Evolutionary conservation across 148 eudicot genomes (phyloP), one percentile per base, ranked within the genome.

Genomic region (Pharnaceum exiguum): DNA sequence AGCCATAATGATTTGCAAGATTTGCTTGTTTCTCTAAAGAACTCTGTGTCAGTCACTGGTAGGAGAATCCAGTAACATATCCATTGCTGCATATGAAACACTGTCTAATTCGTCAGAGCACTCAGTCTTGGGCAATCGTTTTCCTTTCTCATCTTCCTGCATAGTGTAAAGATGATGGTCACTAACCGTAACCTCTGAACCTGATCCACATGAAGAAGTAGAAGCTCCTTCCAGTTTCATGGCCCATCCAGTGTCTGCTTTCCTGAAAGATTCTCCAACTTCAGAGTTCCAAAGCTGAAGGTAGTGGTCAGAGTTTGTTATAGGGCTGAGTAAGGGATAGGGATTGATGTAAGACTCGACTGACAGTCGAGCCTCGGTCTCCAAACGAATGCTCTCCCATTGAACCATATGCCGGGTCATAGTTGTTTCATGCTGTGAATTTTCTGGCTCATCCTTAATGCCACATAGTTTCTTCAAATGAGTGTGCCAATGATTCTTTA

Each of bases 371-470:
- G 74, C 40, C 36, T 70, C 74, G 0, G 74, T 57, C 43, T 70
- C 74, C 32, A 70, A 51, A 57, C 74, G 59, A 37, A 70, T 63
- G 45, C 65, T 57, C 43, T 70, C 74, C 74, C 74, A 70, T 36
- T 70, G 69, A 5, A 64, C 54, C 69, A 51, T 63, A 21, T 70
- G 74, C 1, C 56, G 48, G 23, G 47, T 51, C 33, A 8, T 25
- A 19, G 29, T 64, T 8, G 69, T 63, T 47, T 37, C 40, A 7
- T 59, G 38, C 4, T 21, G 47, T 15, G 60, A 18, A 27, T 17
- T 16, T 43, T 31, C 58, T 21, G 23, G 48, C 4, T 21, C 10
- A 6, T 36, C 7, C 5, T 10, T 3, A 9, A 11, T 12, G 18
- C 12, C 23, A 23, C 43, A 62, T 32, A 19, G 51, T 45, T 63